Evolutionary conservation across 768 basidiomycete genomes (phyloP).

Genomic region (Auricularia sp.): DNA sequence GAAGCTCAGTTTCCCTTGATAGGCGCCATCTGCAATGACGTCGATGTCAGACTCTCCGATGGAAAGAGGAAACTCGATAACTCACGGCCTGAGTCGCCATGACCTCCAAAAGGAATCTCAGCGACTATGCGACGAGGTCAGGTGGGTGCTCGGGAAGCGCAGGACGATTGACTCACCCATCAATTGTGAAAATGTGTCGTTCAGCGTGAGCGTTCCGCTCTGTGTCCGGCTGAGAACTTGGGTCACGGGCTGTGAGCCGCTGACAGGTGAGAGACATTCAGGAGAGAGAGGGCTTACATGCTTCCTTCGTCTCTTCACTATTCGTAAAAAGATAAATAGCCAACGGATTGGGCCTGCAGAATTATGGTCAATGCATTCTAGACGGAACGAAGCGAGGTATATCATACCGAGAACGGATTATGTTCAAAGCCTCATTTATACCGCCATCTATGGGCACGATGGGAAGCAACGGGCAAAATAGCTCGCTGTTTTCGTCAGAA

Average conservation of each 20-base stretch:
- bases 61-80: neutral
- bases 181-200: conserved; percentile 49
- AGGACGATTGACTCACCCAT: conserved; percentile 6
- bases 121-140: conserved; percentile 21
- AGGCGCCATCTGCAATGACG: conserved; percentile 39
- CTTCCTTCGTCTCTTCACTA: conserved; percentile 22
- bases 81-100: conserved; percentile 60
- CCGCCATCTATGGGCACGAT: conserved; percentile 18
- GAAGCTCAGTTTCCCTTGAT: conserved; percentile 43
- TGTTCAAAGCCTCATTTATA: conserved; percentile 17
- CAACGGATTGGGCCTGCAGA: conserved; percentile 44
- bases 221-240: conserved; percentile 45
- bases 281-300: conserved; percentile 10
- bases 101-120: conserved; percentile 42
- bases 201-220: conserved; percentile 48
- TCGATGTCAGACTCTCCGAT: neutral
- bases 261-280: neutral
- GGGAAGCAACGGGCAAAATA: conserved; percentile 29
- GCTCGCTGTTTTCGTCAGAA: conserved; percentile 15
- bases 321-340: conserved; percentile 58
- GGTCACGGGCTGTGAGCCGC: neutral
- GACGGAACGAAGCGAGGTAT: neutral
- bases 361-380: neutral
- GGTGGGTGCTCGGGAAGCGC: neutral
- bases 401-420: conserved; percentile 10